These are phyloP conservation scores for Yarrowia phangngaensis DNA, from an alignment of 805 yeast species.

Conservation along the genomic window DNA sequence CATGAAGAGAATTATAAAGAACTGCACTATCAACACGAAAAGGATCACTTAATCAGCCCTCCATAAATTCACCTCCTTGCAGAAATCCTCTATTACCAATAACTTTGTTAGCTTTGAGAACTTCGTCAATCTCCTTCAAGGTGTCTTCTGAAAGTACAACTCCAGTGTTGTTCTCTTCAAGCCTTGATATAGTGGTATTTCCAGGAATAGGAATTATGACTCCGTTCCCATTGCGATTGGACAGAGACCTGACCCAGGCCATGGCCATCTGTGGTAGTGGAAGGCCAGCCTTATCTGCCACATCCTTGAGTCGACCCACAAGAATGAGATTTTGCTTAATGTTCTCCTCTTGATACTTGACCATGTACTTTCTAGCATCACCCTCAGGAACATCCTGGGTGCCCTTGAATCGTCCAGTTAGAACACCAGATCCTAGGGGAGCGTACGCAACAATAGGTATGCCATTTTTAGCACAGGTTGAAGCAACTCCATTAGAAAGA, in stretches of 20 bases:
- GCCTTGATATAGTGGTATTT: conserved; percentile 56
- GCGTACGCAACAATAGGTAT: conserved; percentile 77
- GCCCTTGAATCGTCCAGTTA: conserved; percentile 58
- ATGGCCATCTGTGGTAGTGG: conserved; percentile 67
- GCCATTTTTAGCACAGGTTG: conserved; percentile 51
- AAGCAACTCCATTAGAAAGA: conserved; percentile 58
- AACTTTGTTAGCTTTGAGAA: conserved; percentile 46
- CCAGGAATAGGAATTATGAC: conserved; percentile 77
- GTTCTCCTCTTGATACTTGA: conserved; percentile 58
- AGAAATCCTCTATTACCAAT: conserved; percentile 49
- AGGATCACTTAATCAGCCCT: background rate
- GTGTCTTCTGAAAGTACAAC: conserved; percentile 53
- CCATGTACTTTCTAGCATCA: conserved; percentile 52
- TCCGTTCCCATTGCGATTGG: conserved; percentile 43
- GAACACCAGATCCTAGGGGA: conserved; percentile 75
- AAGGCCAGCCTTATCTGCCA: conserved; percentile 47
- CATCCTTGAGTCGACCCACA: conserved; percentile 48
- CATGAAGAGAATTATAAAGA: no score
- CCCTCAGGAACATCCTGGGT: conserved; percentile 50
- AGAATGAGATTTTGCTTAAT: conserved; percentile 51
- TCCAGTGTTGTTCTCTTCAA: conserved; percentile 54
- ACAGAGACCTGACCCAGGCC: conserved; percentile 56
- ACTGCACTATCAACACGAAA: no score
- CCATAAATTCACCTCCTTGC: conserved; percentile 14
- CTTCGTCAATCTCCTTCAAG: conserved; percentile 49